Evolutionary conservation across 1,284 basidiomycete genomes (phyloP), one percentile per base, ranked within the genome.

Genomic region (Abortiporus biennis): DNA sequence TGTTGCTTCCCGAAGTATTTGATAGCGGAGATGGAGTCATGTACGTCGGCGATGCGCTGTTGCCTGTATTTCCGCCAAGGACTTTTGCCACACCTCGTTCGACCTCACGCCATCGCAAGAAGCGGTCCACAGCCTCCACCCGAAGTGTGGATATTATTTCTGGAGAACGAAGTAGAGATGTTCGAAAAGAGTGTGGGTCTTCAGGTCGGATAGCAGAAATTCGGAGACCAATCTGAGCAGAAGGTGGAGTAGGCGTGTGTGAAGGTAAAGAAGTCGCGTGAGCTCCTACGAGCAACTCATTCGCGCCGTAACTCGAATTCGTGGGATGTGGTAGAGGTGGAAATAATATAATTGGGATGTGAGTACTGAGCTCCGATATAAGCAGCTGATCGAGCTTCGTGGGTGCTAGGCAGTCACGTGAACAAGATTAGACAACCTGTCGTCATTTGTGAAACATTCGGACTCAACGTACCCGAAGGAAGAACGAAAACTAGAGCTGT

Each of bases 51-150:
- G 27, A 29, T n/a, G 27, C 27, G n/a, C 9, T 9, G 9, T 8
- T n/a, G 8, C 27, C 27, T 35, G 9, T 16, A 11, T 13, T 21
- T 17, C 12, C 20, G 12, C 44, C 27, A 4, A 44, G 32, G 2
- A 58, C 49, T 6, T 49, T 49, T 39, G 52, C 52, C 2, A 74
- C 70, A 4, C 71, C 69, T 24, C 69, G 66, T 51, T 84, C 78
- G 22, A 81, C 71, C 54, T 84, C 80, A 33, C 78, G 66, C 83
- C 82, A 85, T 25, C 72, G 70, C 44, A 85, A 55, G 58, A 84
- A 85, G n/a, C 82, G 71, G 38, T 81, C 77, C 0, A 76, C 69
- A 1, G 78, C 78, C 54, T 85, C 82, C n/a, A 60, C 62, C 22
- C 82, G 71, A 35, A 85, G 63, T 1, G 65, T 53, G 0, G 68